Conservation (phyloP, 1,284 basidiomycete species). For the Vanrija sp. region DNA sequence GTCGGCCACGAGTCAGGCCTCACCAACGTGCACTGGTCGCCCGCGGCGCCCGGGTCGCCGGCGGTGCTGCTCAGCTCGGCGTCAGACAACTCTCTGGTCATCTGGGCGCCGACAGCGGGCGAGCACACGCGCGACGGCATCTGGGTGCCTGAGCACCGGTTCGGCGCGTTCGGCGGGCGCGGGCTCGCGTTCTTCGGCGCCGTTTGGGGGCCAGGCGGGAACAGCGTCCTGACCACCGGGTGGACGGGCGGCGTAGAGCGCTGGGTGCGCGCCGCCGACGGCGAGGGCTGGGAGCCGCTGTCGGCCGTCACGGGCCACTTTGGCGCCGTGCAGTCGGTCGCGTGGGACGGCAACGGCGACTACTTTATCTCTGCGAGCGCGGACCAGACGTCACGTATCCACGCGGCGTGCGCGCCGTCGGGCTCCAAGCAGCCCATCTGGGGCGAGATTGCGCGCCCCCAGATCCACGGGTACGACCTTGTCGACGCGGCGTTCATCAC, state of each 20-base stretch:
- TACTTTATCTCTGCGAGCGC: constrained; percentile 77
- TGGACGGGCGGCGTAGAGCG: constrained; percentile 90
- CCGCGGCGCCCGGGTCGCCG: constrained; percentile 35
- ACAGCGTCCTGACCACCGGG: constrained; percentile 74
- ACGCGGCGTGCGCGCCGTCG: constrained; percentile 54
- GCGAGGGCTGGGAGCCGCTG: constrained; percentile 65
- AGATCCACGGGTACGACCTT: constrained; percentile 91
- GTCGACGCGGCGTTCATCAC: constrained; percentile 73
- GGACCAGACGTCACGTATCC: constrained; percentile 86
- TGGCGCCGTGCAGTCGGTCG: constrained; percentile 68
- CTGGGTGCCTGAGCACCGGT: constrained; percentile 84
- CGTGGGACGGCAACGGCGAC: constrained; percentile 78
- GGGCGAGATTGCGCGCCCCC: constrained; percentile 85
- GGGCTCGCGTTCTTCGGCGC: constrained; percentile 86
- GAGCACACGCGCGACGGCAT: constrained; percentile 54
- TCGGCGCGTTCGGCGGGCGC: constrained; percentile 86
- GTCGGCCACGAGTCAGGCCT: constrained; percentile 87
- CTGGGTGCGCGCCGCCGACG: constrained; percentile 56
- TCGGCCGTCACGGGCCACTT: constrained; percentile 78
- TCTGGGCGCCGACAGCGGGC: constrained; percentile 61
- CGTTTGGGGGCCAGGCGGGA: constrained; percentile 57
- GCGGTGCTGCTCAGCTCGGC: constrained; percentile 77
- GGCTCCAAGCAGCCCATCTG: constrained; percentile 52
- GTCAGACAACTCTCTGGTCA: constrained; percentile 83
- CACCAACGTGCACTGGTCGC: constrained; percentile 79